Conservation (phyloP, 1,284 basidiomycete species). For the Trichosporon asahii region DNA sequence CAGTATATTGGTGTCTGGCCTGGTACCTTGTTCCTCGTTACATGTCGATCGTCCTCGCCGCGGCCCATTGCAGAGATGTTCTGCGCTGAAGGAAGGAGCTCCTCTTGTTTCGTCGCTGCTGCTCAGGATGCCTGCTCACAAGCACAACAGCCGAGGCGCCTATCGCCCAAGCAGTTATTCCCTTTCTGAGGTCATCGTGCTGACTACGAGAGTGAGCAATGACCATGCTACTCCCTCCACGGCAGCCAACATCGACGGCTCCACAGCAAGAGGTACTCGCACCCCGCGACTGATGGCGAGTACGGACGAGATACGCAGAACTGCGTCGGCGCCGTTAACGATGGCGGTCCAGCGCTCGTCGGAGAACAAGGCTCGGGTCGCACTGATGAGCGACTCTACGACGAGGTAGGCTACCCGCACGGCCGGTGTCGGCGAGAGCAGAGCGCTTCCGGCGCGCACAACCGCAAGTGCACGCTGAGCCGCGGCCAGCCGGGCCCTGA, state of each 20-base stretch:
- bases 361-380: neutral
- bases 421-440: neutral
- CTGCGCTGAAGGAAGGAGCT: neutral
- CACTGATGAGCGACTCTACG: neutral
- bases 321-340: neutral
- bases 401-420: neutral
- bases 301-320: neutral
- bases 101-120: neutral
- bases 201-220: neutral
- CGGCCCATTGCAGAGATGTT: neutral
- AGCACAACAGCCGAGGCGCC: neutral
- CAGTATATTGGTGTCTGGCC: neutral
- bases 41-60: neutral
- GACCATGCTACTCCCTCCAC: neutral
- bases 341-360: neutral
- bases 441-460: neutral
- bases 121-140: neutral
- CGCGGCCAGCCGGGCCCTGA: neutral
- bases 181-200: neutral
- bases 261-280: neutral
- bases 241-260: neutral
- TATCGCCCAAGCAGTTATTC: neutral
- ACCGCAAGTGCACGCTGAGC: neutral
- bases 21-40: slow-evolving; percentile 5
- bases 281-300: neutral